Base-by-base conservation (phyloP, 164 flowering plant species). In the Annona cherimola region DNA sequence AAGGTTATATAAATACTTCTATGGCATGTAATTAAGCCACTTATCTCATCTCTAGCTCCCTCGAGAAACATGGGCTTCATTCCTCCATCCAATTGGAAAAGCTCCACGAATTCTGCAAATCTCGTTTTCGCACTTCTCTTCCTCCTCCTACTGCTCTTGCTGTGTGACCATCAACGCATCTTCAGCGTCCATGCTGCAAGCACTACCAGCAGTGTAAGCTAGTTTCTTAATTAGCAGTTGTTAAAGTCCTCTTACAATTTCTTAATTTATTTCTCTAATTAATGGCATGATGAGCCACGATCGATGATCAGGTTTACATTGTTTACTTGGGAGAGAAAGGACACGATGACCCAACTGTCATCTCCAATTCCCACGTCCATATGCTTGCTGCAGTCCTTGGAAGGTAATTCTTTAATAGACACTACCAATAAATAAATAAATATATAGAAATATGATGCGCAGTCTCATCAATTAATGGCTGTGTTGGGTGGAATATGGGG, bases 301-400 rank as follows among this genome's bases (percentile, higher is more conserved):
- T 2, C 55, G 57, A 50, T 50, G n/a, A 50, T 19, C 75, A 75
- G 77, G 77, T 74, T 12, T 59, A 78, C 73, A 82, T 86, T 16
- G 83, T 83, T 40, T 86, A 83, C 66, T 59, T 84, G 74, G 88
- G 86, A 57, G 79, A 77, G 68, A 85, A 43, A 73, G 61, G 19
- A 67, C 84, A 82, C 8, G 76, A 80, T 9, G 81, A 86, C 73
- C 80, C 81, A 1, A 43, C 64, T 35, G 44, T 69, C 1, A 42
- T 69, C 35, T 57, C 39, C 11, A 69, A 80, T 14, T 75, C 81
- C 1, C 90, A 85, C 72, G 85, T 78, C 64, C 74, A 80, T 43
- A 68, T 85, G 75, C 79, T 86, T 0, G 70, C 84, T 12, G 45
- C 71, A 0, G 44, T 83, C 1, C 61, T 86, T 6, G 85, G 84